A percentile compares a stretch with the other conserved stretches of the same genome.
These are phyloP conservation scores for Aspergillus pseudoglaucus DNA, from an alignment of 2,329 filamentous ascomycete genomes.

Conservation along the genomic window DNA sequence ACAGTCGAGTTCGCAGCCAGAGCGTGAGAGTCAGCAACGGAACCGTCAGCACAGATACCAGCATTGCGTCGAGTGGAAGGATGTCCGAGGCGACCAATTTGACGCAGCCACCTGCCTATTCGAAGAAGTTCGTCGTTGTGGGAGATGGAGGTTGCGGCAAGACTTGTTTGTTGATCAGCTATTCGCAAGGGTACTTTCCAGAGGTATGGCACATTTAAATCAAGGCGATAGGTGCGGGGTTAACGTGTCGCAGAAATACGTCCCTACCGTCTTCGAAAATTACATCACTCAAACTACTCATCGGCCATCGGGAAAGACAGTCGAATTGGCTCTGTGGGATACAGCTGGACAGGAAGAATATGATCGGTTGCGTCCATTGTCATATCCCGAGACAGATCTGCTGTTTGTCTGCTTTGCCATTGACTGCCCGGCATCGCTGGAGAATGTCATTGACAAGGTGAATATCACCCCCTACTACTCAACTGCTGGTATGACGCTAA, in stretches of 20 bases:
- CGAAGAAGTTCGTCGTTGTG: constrained; percentile 98
- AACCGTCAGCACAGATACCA: constrained; percentile 79
- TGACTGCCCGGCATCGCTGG: constrained; percentile 94
- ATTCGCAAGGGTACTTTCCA: constrained; percentile 97
- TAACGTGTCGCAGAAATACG: constrained; percentile 72
- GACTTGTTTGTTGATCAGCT: constrained; percentile 96
- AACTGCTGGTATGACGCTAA: background rate
- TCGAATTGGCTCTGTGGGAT: constrained; percentile 96
- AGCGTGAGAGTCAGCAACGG: constrained; percentile 73
- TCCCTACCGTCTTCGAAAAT: constrained; percentile 98
- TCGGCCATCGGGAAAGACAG: constrained; percentile 78
- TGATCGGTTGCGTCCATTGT: constrained; percentile 87
- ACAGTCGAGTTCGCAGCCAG: constrained; percentile 46
- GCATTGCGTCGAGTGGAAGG: constrained; percentile 58
- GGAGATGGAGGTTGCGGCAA: constrained; percentile 97
- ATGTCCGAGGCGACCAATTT: constrained; percentile 76
- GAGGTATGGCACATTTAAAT: constrained; percentile 59
- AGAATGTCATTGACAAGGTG: constrained; percentile 99
- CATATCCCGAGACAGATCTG: constrained; percentile 95
- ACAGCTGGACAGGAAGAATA: constrained; percentile 98
- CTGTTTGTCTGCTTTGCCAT: constrained; percentile 99
- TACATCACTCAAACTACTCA: constrained; percentile 98
- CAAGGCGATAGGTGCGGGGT: background rate
- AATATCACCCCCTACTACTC: constrained; percentile 11
- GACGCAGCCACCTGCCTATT: constrained; percentile 87